Percentiles rank a stretch among this genome's conserved stretches.
Conservation (phyloP, 805 yeast species). For the Candida cerambycidarum region DNA sequence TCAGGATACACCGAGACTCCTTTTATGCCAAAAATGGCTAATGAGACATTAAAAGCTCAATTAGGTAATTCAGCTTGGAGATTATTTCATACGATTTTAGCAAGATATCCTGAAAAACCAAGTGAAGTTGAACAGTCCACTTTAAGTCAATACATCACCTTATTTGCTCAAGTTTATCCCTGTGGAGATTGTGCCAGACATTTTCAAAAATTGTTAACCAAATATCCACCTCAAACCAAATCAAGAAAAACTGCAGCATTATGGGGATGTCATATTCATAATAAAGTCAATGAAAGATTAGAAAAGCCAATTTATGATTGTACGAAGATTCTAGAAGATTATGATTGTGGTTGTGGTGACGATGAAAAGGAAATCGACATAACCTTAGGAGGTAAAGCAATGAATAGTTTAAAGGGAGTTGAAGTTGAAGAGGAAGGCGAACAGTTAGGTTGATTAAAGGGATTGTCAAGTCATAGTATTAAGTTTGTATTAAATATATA, state of each 20-base stretch:
- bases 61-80: conserved; percentile 92
- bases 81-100: conserved; percentile 84
- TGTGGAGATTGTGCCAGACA: conserved; percentile 97
- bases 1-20: conserved; percentile 39
- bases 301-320: conserved; percentile 80
- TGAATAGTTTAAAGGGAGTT: conserved; percentile 46
- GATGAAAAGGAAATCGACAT: conserved; percentile 57
- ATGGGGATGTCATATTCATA: conserved; percentile 96
- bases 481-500: too few relatives aligned
- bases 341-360: conserved; percentile 93
- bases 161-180: conserved; percentile 91
- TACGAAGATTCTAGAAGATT: conserved; percentile 77
- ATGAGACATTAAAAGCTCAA: conserved; percentile 77
- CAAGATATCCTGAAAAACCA: conserved; percentile 89
- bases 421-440: conserved; percentile 45
- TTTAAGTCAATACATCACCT: conserved; percentile 58
- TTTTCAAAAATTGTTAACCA: conserved; percentile 64
- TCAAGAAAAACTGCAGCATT: conserved; percentile 78
- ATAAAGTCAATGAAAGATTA: conserved; percentile 74
- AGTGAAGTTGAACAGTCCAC: conserved; percentile 60
- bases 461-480: too few relatives aligned
- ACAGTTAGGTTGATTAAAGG: conserved; percentile 38
- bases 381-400: conserved; percentile 34
- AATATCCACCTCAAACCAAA: conserved; percentile 82
- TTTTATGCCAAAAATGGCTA: conserved; percentile 94